These are phyloP conservation scores for Monosporozyma yasuniensis DNA, from an alignment of 805 yeast species.

Conservation along the genomic window DNA sequence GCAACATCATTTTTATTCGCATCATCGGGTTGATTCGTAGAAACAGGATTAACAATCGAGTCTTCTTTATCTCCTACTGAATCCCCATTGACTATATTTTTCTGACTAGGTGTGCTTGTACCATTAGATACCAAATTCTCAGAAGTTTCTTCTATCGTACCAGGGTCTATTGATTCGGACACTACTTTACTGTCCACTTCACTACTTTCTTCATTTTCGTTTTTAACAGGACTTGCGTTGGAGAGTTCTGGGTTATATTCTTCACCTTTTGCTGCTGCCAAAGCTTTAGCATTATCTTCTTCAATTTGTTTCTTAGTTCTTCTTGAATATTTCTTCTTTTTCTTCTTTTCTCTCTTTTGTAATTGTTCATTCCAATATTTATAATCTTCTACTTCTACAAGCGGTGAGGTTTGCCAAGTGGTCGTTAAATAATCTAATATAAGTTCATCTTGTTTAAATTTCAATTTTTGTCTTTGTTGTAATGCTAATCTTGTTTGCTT, in stretches of 20 bases:
- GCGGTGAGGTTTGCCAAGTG: conserved; percentile 43
- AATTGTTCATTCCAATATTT: conserved; percentile 35
- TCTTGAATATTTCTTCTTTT: conserved; percentile 34
- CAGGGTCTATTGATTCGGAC: not conserved
- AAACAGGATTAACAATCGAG: not conserved
- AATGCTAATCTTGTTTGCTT: conserved; percentile 70
- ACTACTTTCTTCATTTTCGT: not conserved
- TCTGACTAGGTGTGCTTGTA: not conserved
- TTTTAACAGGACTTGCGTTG: not conserved
- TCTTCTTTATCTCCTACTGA: not conserved
- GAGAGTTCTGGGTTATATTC: not conserved
- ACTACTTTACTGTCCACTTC: not conserved
- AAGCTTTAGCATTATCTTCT: not conserved
- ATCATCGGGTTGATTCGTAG: not conserved
- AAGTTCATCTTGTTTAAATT: conserved; percentile 41
- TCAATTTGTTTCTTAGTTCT: conserved; percentile 32
- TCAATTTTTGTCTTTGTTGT: conserved; percentile 54
- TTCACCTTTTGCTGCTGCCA: not conserved
- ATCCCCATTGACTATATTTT: not conserved
- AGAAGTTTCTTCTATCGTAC: not conserved
- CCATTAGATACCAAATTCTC: not conserved
- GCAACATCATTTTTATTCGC: not conserved
- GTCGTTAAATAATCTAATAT: conserved; percentile 16
- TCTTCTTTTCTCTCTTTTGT: conserved; percentile 34
- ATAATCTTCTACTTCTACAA: conserved; percentile 49